Evolutionary conservation across 306 rosid genomes (phyloP).

Genomic region (Psophocarpus tetragonolobus): DNA sequence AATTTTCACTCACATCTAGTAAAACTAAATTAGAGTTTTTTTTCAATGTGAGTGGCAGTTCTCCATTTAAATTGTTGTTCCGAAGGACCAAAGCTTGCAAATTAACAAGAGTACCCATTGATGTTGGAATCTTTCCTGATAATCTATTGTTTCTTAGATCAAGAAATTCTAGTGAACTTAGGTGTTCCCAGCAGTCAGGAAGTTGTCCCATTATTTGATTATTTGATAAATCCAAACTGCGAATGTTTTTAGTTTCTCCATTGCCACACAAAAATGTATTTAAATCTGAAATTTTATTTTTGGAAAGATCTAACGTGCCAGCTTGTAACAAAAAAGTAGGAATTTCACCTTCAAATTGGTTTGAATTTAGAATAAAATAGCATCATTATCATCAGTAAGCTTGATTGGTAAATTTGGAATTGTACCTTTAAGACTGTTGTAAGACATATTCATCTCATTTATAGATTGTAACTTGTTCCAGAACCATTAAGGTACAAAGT

Average conservation of each 20-base stretch:
- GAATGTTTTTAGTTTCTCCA: background rate
- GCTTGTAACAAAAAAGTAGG: background rate
- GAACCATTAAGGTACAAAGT: too few species aligned
- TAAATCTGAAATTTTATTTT: background rate
- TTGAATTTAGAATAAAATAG: background rate
- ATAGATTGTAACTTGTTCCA: background rate
- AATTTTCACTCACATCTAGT: background rate
- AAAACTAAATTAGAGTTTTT: background rate
- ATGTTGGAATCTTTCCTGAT: background rate
- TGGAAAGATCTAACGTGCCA: too few species aligned
- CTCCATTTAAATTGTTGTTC: background rate
- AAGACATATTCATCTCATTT: background rate
- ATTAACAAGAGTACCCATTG: background rate
- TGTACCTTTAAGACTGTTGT: background rate
- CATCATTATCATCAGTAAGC: accelerated
- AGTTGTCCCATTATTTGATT: background rate
- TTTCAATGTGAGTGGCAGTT: background rate
- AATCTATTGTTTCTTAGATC: background rate
- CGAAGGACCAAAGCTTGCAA: background rate
- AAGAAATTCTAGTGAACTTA: background rate
- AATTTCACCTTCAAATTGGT: background rate
- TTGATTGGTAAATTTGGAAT: background rate
- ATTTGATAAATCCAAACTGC: background rate
- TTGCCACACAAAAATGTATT: background rate
- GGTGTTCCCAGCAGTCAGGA: background rate